These are phyloP conservation scores for Dioscorea cayenensis DNA, from an alignment of 116 monocot species.

Conservation along the genomic window DNA sequence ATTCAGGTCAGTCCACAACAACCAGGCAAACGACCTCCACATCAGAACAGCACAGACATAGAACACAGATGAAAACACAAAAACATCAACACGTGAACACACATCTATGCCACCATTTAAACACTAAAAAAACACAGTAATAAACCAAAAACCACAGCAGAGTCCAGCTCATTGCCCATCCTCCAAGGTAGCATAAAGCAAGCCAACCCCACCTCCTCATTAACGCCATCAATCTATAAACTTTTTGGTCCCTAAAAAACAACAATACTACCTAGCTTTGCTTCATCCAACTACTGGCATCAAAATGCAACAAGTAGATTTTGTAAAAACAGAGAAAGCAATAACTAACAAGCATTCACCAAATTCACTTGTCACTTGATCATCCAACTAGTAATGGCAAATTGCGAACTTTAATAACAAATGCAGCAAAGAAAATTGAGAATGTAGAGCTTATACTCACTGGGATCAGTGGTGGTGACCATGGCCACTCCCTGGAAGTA, in stretches of 20 bases:
- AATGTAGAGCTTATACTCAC: constrained; percentile 33
- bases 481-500: constrained; percentile 88
- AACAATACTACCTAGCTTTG: too few relatives aligned
- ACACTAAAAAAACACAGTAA: constrained; percentile 6
- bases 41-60: too few relatives aligned
- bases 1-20: too few relatives aligned
- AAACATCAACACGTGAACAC: not conserved
- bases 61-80: too few relatives aligned
- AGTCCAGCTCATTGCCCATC: constrained; percentile 15
- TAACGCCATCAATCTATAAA: not conserved
- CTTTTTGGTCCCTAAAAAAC: not conserved
- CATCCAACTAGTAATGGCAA: not conserved
- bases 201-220: not conserved
- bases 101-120: not conserved
- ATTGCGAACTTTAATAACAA: not conserved
- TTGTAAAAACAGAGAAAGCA: not conserved
- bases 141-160: constrained; percentile 23
- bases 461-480: constrained; percentile 92
- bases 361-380: not conserved
- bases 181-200: not conserved
- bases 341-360: not conserved
- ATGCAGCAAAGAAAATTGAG: not conserved
- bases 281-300: too few relatives aligned
- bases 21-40: too few relatives aligned
- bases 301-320: too few relatives aligned